Evolutionary conservation across 2,329 filamentous ascomycete genomes (phyloP).

Genomic region (Epichloe festucae): DNA sequence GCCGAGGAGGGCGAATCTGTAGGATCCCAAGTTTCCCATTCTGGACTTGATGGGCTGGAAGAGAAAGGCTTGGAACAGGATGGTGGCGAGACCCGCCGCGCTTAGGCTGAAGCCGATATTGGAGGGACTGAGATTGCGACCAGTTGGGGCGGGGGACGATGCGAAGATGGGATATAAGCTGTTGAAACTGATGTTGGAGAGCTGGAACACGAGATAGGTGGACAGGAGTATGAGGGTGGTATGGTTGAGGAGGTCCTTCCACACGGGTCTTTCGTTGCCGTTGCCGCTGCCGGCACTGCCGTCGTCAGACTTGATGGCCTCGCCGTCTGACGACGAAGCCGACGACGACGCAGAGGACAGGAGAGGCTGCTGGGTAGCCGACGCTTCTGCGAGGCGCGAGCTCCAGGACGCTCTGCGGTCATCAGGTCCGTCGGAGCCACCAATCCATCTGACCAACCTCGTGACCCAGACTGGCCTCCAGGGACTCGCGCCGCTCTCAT

Average conservation of each 20-base stretch:
- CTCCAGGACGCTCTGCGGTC: constrained; percentile 23
- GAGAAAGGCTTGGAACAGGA: constrained; percentile 76
- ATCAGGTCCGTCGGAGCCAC: constrained; percentile 7
- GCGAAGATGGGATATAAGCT: constrained; percentile 91
- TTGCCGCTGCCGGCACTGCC: constrained; percentile 14
- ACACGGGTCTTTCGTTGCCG: constrained; percentile 23
- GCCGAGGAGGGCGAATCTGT: constrained; percentile 63
- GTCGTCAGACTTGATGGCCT: constrained; percentile 9
- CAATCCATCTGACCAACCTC: constrained; percentile 17
- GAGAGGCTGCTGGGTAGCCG: constrained; percentile 16
- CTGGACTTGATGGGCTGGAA: constrained; percentile 68
- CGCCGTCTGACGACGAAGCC: constrained; percentile 5
- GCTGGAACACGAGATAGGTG: constrained; percentile 86
- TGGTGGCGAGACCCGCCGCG: constrained; percentile 72
- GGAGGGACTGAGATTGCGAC: constrained; percentile 59
- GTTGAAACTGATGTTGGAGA: constrained; percentile 91
- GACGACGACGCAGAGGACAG: constrained; percentile 12
- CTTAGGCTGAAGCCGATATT: constrained; percentile 80
- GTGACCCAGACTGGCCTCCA: constrained; percentile 22
- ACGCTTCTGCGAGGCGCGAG: constrained; percentile 19
- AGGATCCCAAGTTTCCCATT: constrained; percentile 76
- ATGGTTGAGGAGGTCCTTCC: constrained; percentile 55
- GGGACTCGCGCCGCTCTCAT: constrained; percentile 17
- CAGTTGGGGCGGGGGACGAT: constrained; percentile 58
- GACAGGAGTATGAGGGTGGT: constrained; percentile 71